These are phyloP conservation scores for Ophiosphaerella narmari DNA, from an alignment of 2,329 filamentous ascomycete genomes.

Conservation along the genomic window DNA sequence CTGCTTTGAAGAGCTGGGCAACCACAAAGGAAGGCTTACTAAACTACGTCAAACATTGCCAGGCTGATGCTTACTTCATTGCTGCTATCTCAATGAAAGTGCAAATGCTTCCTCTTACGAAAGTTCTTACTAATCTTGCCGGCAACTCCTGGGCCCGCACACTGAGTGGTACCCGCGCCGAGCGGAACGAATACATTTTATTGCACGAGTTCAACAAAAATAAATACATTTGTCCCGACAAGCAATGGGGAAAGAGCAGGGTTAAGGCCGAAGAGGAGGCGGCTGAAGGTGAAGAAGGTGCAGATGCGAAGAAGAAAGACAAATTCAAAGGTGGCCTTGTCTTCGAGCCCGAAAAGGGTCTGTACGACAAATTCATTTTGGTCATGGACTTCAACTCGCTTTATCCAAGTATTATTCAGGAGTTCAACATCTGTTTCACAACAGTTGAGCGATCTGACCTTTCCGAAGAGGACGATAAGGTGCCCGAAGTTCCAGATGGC, in stretches of 20 bases:
- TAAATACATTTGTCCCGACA: constrained; percentile 98
- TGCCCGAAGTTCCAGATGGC: constrained; percentile 77
- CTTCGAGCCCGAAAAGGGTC: constrained; percentile 94
- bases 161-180: constrained; percentile 90
- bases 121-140: constrained; percentile 92
- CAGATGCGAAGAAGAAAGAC: constrained; percentile 92
- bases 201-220: constrained; percentile 95
- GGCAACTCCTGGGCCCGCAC: constrained; percentile 99
- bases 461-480: constrained; percentile 80
- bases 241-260: constrained; percentile 78
- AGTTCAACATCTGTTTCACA: constrained; percentile 99
- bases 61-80: constrained; percentile 95
- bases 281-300: constrained; percentile 69
- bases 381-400: constrained; percentile 99
- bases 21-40: constrained; percentile 81
- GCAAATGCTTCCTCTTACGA: constrained; percentile 91
- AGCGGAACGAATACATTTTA: constrained; percentile 98
- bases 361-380: constrained; percentile 97
- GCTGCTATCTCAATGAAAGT: constrained; percentile 86
- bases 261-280: constrained; percentile 73
- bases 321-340: constrained; percentile 99
- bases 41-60: constrained; percentile 92
- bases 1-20: constrained; percentile 84
- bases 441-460: constrained; percentile 80
- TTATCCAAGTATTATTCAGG: constrained; percentile 98